Evolutionary conservation across 306 rosid species (phyloP).

Genomic region (Bauhinia variegata): DNA sequence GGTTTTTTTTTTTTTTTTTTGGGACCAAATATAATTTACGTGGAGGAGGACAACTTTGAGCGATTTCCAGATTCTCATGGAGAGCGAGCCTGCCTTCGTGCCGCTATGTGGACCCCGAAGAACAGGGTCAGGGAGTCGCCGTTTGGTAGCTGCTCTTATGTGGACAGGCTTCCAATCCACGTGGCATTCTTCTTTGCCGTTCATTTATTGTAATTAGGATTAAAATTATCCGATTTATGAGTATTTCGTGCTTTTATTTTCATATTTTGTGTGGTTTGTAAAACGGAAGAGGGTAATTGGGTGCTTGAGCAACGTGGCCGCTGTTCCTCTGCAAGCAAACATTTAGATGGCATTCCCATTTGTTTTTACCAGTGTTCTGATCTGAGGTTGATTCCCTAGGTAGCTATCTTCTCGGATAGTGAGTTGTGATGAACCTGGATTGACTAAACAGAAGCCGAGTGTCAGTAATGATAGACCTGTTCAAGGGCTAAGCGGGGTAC

Average conservation of each 20-base stretch:
- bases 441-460: too few species aligned
- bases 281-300: conserved; percentile 29
- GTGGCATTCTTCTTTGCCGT: conserved; percentile 51
- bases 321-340: conserved; percentile 57
- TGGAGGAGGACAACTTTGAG: conserved; percentile 53
- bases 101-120: too few species aligned
- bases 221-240: conserved; percentile 52
- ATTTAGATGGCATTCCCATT: too few species aligned
- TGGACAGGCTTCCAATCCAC: conserved; percentile 41
- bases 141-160: conserved; percentile 18
- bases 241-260: conserved; percentile 17
- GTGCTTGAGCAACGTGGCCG: conserved; percentile 53
- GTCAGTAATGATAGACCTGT: too few species aligned
- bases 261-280: conserved; percentile 49
- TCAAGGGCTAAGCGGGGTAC: too few species aligned
- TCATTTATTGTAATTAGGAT: conserved; percentile 22
- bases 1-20: conserved; percentile 26
- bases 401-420: too few species aligned
- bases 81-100: too few species aligned
- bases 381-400: too few species aligned
- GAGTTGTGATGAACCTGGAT: too few species aligned
- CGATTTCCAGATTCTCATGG: conserved; percentile 33
- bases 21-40: conserved; percentile 61
- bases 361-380: too few species aligned
- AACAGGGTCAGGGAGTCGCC: not conserved